Evolutionary conservation across 1,139 yeast species (phyloP), one percentile per base, ranked within the genome.

Genomic region (Yamadazyma spencermartinsiae): DNA sequence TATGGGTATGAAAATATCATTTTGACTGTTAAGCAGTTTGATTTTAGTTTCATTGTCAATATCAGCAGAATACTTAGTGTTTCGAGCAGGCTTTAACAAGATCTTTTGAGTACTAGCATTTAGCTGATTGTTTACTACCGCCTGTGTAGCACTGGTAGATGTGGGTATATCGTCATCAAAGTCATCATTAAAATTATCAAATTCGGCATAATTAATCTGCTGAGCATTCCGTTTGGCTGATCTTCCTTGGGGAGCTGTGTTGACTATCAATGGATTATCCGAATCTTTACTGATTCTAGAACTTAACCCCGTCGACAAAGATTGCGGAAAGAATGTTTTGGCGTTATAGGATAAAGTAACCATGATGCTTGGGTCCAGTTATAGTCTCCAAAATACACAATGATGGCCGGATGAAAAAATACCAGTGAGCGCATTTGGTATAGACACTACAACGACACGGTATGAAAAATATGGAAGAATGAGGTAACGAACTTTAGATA

Each of bases 201-300:
- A 61, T 51, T 89, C 98, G 0, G 96, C 92, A 55, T 89, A 90
- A 58, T 86, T 88, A 38, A 88, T 80, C 36, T 81, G 83, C 37
- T 79, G 76, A 3, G 89, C 82, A 41, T 74, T 68, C 51, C 97
- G 75, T 55, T 88, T 88, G 26, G 89, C 85, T 29, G 85, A 75
- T 47, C 96, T 76, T 6, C 88, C 79, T 3, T 83, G 81, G 3
- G 90, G 88, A 4, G 86, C 83, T 3, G 88, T 76, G 35, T 61
- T 68, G 30, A 84, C 74, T 45, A 84, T 76, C 31, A 89, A 65
- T 0, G 74, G 63, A 42, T 67, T 68, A 11, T 90, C 83, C 9
- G 80, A 80, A 49, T 81, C 82, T 43, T 80, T 75, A 36, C 80
- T 70, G 24, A 85, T 67, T 45, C 95, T 71, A 38, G 85, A 77